Evolutionary conservation across 805 yeast genomes (phyloP).

Genomic region (Lachancea waltii): DNA sequence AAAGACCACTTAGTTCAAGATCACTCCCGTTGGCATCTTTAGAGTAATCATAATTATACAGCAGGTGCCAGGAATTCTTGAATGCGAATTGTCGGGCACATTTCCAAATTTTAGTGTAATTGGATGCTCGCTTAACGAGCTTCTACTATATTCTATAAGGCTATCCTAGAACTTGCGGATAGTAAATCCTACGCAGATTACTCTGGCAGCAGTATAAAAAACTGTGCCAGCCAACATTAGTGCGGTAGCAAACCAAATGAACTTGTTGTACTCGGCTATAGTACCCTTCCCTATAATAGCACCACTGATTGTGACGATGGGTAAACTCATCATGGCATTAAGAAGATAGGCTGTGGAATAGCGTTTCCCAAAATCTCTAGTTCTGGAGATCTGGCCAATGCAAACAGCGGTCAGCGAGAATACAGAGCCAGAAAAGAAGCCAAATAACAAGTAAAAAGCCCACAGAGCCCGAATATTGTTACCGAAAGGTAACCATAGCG

Average conservation of each 20-base stretch:
- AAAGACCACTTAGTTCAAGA: no score
- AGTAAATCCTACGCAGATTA: slow-evolving; percentile 38
- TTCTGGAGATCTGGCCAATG: slow-evolving; percentile 50
- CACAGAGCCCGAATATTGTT: slow-evolving; percentile 32
- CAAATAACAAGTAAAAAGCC: slow-evolving; percentile 45
- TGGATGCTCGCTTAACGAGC: no score
- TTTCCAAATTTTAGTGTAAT: no score
- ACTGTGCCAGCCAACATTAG: slow-evolving; percentile 35
- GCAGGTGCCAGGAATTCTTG: no score
- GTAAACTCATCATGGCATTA: slow-evolving; percentile 45
- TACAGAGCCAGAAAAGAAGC: slow-evolving; percentile 51
- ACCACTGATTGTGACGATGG: slow-evolving; percentile 46
- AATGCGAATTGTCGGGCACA: no score
- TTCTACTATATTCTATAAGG: no score
- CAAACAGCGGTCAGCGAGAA: slow-evolving; percentile 54
- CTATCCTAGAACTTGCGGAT: slow-evolving; percentile 29
- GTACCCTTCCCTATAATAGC: slow-evolving; percentile 37
- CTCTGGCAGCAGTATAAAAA: slow-evolving; percentile 38
- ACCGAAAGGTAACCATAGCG: slow-evolving; percentile 41
- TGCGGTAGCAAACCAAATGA: slow-evolving; percentile 40
- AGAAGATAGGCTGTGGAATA: slow-evolving; percentile 53
- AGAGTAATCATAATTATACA: no score
- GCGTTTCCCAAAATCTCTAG: slow-evolving; percentile 48
- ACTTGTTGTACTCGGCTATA: slow-evolving; percentile 34
- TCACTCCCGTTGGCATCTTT: no score